Evolutionary conservation across 768 basidiomycete species (phyloP), one percentile per base, ranked within the genome.

Genomic region (Lactifluus echinatus): DNA sequence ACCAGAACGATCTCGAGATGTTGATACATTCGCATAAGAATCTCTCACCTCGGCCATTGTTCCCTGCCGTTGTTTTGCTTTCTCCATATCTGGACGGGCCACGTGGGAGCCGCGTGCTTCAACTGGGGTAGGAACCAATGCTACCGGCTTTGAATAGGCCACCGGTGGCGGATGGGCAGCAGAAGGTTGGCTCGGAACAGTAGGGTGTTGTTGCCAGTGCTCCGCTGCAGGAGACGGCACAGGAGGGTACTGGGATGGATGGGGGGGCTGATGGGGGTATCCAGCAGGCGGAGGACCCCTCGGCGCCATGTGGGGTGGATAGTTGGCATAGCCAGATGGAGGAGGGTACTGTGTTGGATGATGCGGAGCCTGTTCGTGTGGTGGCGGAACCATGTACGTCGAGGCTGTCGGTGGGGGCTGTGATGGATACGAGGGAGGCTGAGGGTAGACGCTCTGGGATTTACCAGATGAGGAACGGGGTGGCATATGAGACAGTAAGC

Each of bases 361-460:
- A 21, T 73, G 68, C 34, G 74, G 76, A 17, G 74, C 61, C 42
- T 76, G 75, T 50, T 79, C 76, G 50, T 76, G 72, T n/a, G 73
- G 63, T n/a, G 65, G 71, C 2, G 73, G 74, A 8, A 67, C 76
- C 74, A 46, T 73, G 66, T 60, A 73, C 64, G 63, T 63, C 8
- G 65, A 61, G 6, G 51, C 17, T 15, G 66, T 56, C 5, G 63
- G 66, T 6, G 67, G 68, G 64, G 76, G 75, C 56, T 79, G 77
- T 12, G 75, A 71, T 14, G 73, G 63, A 65, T 79, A 79, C 15
- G 73, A 51, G 28, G 72, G 54, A 55, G 43, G 61, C 48, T 46
- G 64, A 54, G 56, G 57, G 57, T 61, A 50, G 40, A 34, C 31
- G 26, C 23, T 49, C 61, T 56, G 19, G 21, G 26, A 43, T 8